A percentile compares a stretch with the other conserved stretches of the same genome.
Conservation (phyloP, 129 eudicot species). For the Flaveria trinervia region DNA sequence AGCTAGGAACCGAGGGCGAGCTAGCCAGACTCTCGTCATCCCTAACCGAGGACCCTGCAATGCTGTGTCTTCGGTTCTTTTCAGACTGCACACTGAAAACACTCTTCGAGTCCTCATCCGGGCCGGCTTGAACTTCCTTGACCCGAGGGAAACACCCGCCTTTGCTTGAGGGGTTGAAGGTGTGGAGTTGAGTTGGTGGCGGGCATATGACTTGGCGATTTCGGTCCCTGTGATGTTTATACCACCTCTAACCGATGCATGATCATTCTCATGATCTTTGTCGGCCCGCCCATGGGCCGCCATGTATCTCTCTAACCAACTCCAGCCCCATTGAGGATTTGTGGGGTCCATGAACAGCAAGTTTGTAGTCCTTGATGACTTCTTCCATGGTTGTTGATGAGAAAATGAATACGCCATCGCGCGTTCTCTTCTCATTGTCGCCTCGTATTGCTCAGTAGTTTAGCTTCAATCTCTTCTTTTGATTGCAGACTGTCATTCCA, state of each 20-base stretch:
- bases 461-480: constrained; percentile 84
- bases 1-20: constrained; percentile 78
- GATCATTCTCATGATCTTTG: constrained; percentile 41
- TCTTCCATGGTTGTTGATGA: constrained; percentile 97
- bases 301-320: constrained; percentile 96
- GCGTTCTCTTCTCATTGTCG: constrained; percentile 89
- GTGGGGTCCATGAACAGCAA: constrained; percentile 88
- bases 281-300: constrained; percentile 59
- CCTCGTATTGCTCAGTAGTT: constrained; percentile 72
- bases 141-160: constrained; percentile 24
- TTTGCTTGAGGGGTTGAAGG: constrained; percentile 55
- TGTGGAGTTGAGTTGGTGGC: constrained; percentile 74
- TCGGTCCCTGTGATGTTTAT: constrained; percentile 51
- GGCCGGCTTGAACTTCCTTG: constrained; percentile 62
- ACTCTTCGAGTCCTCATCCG: constrained; percentile 69
- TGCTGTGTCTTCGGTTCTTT: constrained; percentile 74
- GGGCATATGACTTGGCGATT: constrained; percentile 76
- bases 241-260: constrained; percentile 46
- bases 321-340: constrained; percentile 99
- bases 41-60: constrained; percentile 77
- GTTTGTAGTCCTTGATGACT: constrained; percentile 57
- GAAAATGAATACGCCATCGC: constrained; percentile 92
- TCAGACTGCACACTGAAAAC: constrained; percentile 72
- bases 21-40: constrained; percentile 90
- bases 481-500: constrained; percentile 86